Evolutionary conservation across 1,284 basidiomycete genomes (phyloP).

Genomic region (Cryptococcus amylolentus): DNA sequence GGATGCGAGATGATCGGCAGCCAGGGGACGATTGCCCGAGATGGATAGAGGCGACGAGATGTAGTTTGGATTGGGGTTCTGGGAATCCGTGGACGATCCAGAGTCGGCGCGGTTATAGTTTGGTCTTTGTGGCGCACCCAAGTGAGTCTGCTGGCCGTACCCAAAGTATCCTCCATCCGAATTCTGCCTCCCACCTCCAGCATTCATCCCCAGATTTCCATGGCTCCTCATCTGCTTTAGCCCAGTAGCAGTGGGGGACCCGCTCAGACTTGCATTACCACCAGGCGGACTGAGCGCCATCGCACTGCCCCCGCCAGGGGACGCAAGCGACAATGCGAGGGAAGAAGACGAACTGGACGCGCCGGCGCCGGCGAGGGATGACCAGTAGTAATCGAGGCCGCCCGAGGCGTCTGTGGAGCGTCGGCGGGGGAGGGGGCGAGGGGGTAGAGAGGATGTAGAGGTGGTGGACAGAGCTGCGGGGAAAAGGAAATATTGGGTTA

Average conservation of each 20-base stretch:
- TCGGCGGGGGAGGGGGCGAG: conserved; percentile 16
- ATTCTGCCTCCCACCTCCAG: background rate
- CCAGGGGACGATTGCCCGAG: background rate
- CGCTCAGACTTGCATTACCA: too few species aligned
- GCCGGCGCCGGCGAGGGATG: conserved; percentile 37
- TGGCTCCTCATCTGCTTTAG: background rate
- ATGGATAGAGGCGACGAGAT: background rate
- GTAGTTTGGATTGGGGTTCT: background rate
- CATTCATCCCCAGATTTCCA: background rate
- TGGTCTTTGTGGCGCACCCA: too few species aligned
- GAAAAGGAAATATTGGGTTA: background rate
- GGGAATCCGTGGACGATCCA: too few species aligned
- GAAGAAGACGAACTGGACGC: conserved; percentile 35
- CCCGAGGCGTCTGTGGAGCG: conserved; percentile 36
- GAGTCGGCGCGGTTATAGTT: too few species aligned
- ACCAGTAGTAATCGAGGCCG: conserved; percentile 45
- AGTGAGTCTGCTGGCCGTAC: too few species aligned
- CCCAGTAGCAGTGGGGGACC: too few species aligned
- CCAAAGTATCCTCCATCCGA: background rate
- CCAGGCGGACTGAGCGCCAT: background rate
- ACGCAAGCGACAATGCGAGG: conserved; percentile 19
- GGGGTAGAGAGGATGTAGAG: conserved; percentile 13
- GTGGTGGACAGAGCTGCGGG: conserved; percentile 13
- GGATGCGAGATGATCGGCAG: background rate
- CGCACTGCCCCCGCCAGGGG: conserved; percentile 2